Conservation (phyloP, 2,329 filamentous ascomycete species). For the Xylaria sp. region DNA sequence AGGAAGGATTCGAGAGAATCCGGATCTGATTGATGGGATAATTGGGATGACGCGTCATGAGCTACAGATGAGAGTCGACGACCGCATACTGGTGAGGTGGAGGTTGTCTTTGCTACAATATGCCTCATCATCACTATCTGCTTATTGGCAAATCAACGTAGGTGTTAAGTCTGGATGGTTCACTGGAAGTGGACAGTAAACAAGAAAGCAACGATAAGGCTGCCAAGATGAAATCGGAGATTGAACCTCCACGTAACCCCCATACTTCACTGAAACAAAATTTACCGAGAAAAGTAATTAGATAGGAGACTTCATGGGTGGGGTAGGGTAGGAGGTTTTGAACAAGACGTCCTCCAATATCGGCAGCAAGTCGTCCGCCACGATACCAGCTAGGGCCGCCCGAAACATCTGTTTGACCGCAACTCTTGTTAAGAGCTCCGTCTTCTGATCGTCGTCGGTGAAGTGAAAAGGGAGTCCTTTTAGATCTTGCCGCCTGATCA, state of each 20-base stretch:
- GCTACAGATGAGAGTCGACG: too few relatives aligned
- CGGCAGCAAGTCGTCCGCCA: slow-evolving; percentile 21
- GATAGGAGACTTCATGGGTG: slow-evolving; percentile 25
- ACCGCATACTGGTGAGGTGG: too few relatives aligned
- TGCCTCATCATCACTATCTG: too few relatives aligned
- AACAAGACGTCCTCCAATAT: slow-evolving; percentile 34
- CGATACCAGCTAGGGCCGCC: slow-evolving; percentile 11
- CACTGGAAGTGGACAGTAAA: too few relatives aligned
- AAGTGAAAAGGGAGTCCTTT: slow-evolving; percentile 26
- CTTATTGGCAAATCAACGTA: too few relatives aligned
- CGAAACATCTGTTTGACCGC: slow-evolving; percentile 29
- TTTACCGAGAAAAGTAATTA: neutral
- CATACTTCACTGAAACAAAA: neutral
- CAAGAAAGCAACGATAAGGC: neutral
- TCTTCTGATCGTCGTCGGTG: slow-evolving; percentile 27
- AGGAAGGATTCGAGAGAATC: too few relatives aligned
- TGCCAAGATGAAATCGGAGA: neutral
- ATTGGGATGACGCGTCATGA: too few relatives aligned
- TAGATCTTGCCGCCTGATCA: slow-evolving; percentile 23
- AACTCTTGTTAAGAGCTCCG: slow-evolving; percentile 36
- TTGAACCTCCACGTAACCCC: neutral
- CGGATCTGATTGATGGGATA: too few relatives aligned
- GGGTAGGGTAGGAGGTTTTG: slow-evolving; percentile 33
- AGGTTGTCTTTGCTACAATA: too few relatives aligned
- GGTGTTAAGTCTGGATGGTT: too few relatives aligned